phyloP scores from a whole-genome alignment of 2,329 filamentous ascomycete species.

The Nothopassalora personata region DNA sequence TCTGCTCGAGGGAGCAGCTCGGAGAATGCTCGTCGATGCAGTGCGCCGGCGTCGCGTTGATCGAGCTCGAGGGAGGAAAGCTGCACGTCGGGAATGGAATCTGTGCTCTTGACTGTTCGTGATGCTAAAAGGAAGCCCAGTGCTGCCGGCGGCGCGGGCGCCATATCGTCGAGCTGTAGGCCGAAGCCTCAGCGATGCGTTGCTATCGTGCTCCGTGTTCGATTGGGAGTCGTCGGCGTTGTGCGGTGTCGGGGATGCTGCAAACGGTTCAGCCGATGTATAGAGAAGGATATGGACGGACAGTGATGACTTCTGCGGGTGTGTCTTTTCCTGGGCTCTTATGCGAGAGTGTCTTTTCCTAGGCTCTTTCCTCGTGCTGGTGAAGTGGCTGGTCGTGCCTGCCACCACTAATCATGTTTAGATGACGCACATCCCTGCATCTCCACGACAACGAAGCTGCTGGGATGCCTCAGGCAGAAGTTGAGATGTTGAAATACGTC shows the following conservation, averaged over 20 bases:
- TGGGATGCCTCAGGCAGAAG: background rate
- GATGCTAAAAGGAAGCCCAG: slow-evolving; percentile 22
- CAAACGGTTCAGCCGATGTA: slow-evolving; percentile 1
- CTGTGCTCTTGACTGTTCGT: slow-evolving; percentile 9
- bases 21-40: slow-evolving; percentile 12
- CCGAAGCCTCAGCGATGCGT: slow-evolving; percentile 26
- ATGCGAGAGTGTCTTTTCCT: slow-evolving; percentile 2
- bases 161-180: slow-evolving; percentile 26
- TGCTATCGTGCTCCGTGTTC: background rate
- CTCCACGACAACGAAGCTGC: background rate
- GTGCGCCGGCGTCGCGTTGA: slow-evolving; percentile 16
- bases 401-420: slow-evolving; percentile 1
- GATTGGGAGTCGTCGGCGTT: background rate
- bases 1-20: slow-evolving; percentile 9
- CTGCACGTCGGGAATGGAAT: slow-evolving; percentile 26
- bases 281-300: background rate
- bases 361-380: background rate
- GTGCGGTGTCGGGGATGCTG: background rate
- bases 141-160: slow-evolving; percentile 23
- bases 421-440: background rate
- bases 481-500: too few species aligned
- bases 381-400: slow-evolving; percentile 1
- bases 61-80: slow-evolving; percentile 27
- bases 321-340: background rate
- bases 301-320: background rate